Evolutionary conservation across 768 basidiomycete species (phyloP).

Genomic region (Hericium alpestre): DNA sequence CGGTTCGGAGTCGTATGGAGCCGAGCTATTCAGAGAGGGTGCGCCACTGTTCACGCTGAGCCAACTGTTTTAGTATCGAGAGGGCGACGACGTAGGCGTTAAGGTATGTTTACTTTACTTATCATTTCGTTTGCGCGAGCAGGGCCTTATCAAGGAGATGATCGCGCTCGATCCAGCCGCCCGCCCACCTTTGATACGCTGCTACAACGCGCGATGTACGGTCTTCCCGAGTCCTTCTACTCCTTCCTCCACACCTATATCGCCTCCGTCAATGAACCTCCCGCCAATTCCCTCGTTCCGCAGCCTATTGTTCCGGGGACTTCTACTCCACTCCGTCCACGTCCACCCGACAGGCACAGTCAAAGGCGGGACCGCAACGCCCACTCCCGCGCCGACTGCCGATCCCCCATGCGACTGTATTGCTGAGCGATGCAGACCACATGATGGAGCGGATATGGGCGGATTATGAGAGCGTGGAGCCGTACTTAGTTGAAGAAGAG

Average conservation of each 20-base stretch:
- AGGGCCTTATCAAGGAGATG: conserved; percentile 88
- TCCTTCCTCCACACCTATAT: conserved; percentile 89
- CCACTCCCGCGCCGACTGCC: conserved; percentile 2
- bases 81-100: conserved; percentile 76
- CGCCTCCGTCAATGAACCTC: conserved; percentile 64
- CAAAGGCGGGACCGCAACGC: conserved; percentile 6
- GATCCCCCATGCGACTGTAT: conserved; percentile 21
- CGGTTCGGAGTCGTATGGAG: too few relatives aligned
- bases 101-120: conserved; percentile 41
- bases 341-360: conserved; percentile 5
- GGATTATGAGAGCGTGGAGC: conserved; percentile 77
- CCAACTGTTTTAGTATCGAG: conserved; percentile 89
- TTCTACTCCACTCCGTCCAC: conserved; percentile 1
- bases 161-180: conserved; percentile 65
- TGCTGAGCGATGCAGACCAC: conserved; percentile 80
- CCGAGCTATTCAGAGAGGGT: conserved; percentile 93
- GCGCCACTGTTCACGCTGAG: conserved; percentile 87
- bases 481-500: conserved; percentile 45
- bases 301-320: not conserved
- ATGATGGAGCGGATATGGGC: conserved; percentile 76
- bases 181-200: conserved; percentile 73
- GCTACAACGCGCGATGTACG: conserved; percentile 61
- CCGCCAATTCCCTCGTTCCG: conserved; percentile 28
- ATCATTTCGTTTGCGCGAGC: conserved; percentile 3
- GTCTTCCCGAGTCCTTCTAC: conserved; percentile 90